phyloP scores from a whole-genome alignment of 139 green algal genomes.

The Chlamydomonas urium region DNA sequence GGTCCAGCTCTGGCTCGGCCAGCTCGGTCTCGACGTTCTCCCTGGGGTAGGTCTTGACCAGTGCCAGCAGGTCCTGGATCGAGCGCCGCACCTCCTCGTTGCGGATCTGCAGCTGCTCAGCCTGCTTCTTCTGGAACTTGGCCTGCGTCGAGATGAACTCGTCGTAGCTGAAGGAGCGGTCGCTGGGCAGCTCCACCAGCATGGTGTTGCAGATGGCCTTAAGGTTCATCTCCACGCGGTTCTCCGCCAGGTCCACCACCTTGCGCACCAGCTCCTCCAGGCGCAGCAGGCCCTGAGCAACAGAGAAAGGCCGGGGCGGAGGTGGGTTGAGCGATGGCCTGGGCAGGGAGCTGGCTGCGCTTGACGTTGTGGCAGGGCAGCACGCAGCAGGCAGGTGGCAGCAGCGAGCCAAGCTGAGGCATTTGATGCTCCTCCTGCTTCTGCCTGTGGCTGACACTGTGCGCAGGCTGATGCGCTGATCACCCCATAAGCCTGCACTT shows the following conservation, averaged over 20 bases:
- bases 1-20: conserved; percentile 40
- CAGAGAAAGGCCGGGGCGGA: too few relatives aligned
- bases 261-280: conserved; percentile 85
- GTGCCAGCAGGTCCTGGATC: conserved; percentile 71
- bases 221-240: conserved; percentile 83
- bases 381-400: too few relatives aligned
- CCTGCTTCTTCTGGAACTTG: conserved; percentile 57
- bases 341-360: too few relatives aligned
- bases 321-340: too few relatives aligned
- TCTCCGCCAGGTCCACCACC: conserved; percentile 77
- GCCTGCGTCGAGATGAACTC: conserved; percentile 78
- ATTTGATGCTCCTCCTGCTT: too few relatives aligned
- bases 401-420: too few relatives aligned
- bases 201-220: conserved; percentile 55
- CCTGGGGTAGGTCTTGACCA: conserved; percentile 60
- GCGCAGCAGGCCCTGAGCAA: conserved; percentile 53
- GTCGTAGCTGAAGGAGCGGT: conserved; percentile 80
- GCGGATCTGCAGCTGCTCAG: conserved; percentile 60
- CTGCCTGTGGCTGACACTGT: neutral
- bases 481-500: neutral
- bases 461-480: neutral
- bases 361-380: too few relatives aligned
- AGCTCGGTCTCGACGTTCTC: conserved; percentile 65
- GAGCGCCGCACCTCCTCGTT: conserved; percentile 68
- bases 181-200: conserved; percentile 76